Conservation (phyloP, 139 green algal genomes). For the Tetradesmus lagerheimii region DNA sequence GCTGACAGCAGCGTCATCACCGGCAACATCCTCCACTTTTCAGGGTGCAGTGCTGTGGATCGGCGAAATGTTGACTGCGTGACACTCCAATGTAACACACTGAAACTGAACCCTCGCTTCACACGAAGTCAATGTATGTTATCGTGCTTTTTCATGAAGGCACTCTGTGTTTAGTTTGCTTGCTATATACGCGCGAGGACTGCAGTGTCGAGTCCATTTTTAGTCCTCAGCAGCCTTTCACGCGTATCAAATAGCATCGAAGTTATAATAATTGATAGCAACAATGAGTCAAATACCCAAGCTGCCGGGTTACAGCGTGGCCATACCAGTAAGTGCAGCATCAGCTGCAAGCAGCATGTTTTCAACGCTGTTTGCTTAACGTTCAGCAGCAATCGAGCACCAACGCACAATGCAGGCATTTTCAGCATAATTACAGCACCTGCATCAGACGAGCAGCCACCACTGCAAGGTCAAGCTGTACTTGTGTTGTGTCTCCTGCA, state of each 20-base stretch:
- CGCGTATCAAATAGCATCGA: background rate
- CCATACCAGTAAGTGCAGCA: constrained; percentile 67
- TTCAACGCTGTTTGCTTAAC: background rate
- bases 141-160: too few relatives aligned
- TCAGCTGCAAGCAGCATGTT: background rate
- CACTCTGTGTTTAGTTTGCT: background rate
- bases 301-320: constrained; percentile 81
- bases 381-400: background rate
- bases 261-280: background rate
- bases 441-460: background rate
- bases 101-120: too few relatives aligned
- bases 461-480: background rate
- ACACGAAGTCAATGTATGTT: too few relatives aligned
- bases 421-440: background rate
- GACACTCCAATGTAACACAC: too few relatives aligned
- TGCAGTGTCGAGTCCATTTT: background rate
- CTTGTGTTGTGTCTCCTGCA: background rate
- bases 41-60: too few relatives aligned
- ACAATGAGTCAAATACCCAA: constrained; percentile 66
- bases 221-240: background rate
- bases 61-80: too few relatives aligned
- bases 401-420: background rate
- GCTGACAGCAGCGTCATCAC: too few relatives aligned
- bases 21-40: too few relatives aligned
- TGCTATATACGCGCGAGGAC: background rate